A percentile compares a stretch with the other conserved stretches of the same genome.
Conservation (phyloP, 169 alveolate genomes). For the Plasmodium falciparum region DNA sequence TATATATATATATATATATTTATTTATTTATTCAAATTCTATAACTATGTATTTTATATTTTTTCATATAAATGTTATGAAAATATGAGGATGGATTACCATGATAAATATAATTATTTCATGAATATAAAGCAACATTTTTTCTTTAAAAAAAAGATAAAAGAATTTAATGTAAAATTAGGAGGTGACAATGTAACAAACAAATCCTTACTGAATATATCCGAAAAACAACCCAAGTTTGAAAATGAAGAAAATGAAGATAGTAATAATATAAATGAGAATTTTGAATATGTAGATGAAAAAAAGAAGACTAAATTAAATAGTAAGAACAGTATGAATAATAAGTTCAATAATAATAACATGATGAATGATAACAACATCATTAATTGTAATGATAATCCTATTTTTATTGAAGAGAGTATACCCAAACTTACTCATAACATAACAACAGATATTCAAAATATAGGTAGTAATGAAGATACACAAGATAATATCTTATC, state of each 20-base stretch:
- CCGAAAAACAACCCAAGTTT: slow-evolving; percentile 9
- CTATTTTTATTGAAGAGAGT: no score
- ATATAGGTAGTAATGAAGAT: no score
- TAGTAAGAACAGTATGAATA: no score
- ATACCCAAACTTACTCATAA: no score
- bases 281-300: neutral
- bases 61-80: slow-evolving; percentile 1
- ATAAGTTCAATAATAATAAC: no score
- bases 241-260: slow-evolving; percentile 16
- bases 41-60: neutral
- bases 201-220: neutral
- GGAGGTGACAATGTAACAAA: slow-evolving; percentile 1
- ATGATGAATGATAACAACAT: no score
- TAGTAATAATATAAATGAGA: neutral
- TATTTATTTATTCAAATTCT: neutral
- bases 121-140: slow-evolving; percentile 47
- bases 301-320: no score
- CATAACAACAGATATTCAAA: no score
- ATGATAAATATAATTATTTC: slow-evolving; percentile 42
- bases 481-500: no score
- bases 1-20: no score
- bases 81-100: slow-evolving; percentile 75
- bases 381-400: no score
- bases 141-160: slow-evolving; percentile 38
- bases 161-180: neutral